Evolutionary conservation across 2,329 filamentous ascomycete genomes (phyloP).

Genomic region (Aureobasidium mangrovei): DNA sequence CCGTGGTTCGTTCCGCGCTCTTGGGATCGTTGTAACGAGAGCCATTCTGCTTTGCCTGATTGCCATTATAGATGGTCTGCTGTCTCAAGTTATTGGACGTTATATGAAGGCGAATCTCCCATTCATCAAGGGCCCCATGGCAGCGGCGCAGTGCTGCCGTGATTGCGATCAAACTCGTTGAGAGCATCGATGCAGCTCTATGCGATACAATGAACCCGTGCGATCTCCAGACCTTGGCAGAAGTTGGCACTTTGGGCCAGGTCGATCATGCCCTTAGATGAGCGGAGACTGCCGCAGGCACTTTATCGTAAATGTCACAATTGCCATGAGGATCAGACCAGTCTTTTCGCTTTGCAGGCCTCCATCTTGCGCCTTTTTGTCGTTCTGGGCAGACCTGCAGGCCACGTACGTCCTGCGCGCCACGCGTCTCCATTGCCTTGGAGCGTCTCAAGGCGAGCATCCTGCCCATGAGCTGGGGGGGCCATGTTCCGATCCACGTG

Average conservation of each 20-base stretch:
- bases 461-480: neutral
- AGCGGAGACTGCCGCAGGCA: neutral
- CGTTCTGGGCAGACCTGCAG: neutral
- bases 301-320: neutral
- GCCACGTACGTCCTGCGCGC: neutral
- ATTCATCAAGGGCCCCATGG: neutral
- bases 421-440: slow-evolving; percentile 1
- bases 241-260: neutral
- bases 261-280: neutral
- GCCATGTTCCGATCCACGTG: neutral
- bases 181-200: neutral
- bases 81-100: neutral
- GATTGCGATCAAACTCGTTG: neutral
- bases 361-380: neutral
- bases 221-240: slow-evolving; percentile 5
- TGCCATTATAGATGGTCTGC: neutral
- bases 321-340: neutral
- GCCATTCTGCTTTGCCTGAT: neutral
- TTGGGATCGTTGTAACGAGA: neutral
- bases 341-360: neutral
- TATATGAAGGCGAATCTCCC: neutral
- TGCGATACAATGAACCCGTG: neutral
- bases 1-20: neutral
- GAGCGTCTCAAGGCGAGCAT: neutral
- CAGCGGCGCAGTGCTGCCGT: neutral